Evolutionary conservation across 1,284 basidiomycete species (phyloP).

Genomic region (Cryptococcus sp.): DNA sequence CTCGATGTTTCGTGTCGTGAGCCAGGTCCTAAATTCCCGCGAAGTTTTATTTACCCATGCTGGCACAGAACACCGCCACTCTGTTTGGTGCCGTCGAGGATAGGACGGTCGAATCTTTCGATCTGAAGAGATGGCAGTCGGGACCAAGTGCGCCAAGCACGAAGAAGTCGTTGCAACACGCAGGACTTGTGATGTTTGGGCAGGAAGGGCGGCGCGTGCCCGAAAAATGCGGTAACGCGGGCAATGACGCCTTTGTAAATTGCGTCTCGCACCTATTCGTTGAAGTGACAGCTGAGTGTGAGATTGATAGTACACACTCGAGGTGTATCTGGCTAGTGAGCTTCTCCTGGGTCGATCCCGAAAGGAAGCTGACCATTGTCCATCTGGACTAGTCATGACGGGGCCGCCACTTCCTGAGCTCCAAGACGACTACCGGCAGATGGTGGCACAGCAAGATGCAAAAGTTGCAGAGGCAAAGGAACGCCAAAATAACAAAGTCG

Average conservation of each 20-base stretch:
- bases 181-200: constrained; percentile 28
- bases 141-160: constrained; percentile 11
- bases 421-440: constrained; percentile 20
- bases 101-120: constrained; percentile 2
- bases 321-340: constrained; percentile 28
- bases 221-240: constrained; percentile 33
- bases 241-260: constrained; percentile 41
- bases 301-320: constrained; percentile 28
- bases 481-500: neutral
- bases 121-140: neutral
- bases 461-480: neutral
- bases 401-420: constrained; percentile 24
- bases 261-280: no score
- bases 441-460: no score
- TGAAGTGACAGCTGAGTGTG: neutral
- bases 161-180: constrained; percentile 23
- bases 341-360: neutral
- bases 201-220: constrained; percentile 16
- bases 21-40: constrained; percentile 1
- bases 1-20: constrained; percentile 35
- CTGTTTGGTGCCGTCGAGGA: constrained; percentile 39
- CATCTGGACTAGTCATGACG: constrained; percentile 20
- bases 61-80: constrained; percentile 38
- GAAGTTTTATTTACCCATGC: neutral
- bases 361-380: constrained; percentile 12